Evolutionary conservation across 371 early-diverging fungal species (phyloP), one percentile per base, ranked within the genome.

Genomic region (Mucor circinelloides): DNA sequence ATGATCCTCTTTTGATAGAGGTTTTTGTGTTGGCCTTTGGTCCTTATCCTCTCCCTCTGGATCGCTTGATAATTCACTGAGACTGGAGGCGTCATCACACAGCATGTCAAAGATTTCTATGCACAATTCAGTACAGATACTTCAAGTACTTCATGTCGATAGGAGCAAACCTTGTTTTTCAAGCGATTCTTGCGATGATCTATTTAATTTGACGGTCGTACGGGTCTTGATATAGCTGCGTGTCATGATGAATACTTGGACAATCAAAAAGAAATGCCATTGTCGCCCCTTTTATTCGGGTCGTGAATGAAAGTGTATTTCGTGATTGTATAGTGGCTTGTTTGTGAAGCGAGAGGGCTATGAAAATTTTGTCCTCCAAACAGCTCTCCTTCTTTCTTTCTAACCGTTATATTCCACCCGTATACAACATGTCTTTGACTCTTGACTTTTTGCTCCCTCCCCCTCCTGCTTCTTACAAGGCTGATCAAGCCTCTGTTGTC

Each of bases 401-500:
- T 31, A 36, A 1, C n/a, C n/a, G n/a, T n/a, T n/a, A n/a, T 40
- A 56, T 48, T 32, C 31, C 58, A 25, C 25, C 28, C 25, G 25
- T 28, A 27, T 46, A 46, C 32, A 61, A 55, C 34, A 84, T 81
- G 82, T 78, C 82, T 28, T 72, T 88, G 72, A 83, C 84, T 63
- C 78, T 88, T 50, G 88, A 88, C 66, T 88, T 89, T 75, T 80
- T 89, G 72, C 85, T 89, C 60, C 87, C 86, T 54, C 85, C 87
- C 72, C 87, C 86, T n/a, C 87, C 87, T 72, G 82, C 85, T 66
- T 76, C 82, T 19, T 87, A 85, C 86, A 83, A 85, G 71, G 73
- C 74, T 67, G 85, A 86, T 32, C 81, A 85, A 70, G 63, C 79
- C 68, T 80, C 76, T 58, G 83, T 60, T 59, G 77, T 75, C 66